Base-by-base conservation (phyloP, 106 monocot genomes). In the Allium fistulosum region DNA sequence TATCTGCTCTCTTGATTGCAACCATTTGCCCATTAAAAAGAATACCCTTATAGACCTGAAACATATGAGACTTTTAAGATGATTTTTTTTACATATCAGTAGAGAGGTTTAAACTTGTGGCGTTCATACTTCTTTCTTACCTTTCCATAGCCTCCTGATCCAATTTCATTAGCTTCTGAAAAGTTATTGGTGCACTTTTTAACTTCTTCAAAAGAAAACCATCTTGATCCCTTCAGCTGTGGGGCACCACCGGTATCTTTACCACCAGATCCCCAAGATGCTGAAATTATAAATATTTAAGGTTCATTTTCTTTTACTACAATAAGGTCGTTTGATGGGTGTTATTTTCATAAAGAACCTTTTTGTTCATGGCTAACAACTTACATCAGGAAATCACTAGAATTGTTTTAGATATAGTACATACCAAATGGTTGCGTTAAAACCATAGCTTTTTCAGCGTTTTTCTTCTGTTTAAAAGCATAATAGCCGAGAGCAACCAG, bases 101-200 rank as follows among this genome's bases (percentile, higher is more conserved):
- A 10, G 13, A 48, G 15, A 26, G 69, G 26, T 60, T 22, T 61
- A n/a, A 51, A 17, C 61, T 53, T 16, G 9, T 68, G 37, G 15
- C 14, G 1, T 37, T 37, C 37, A 37, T 37, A 37, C 5, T 37
- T 4, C 6, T 60, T 60, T 4, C 53, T 57, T 86, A 93, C 93
- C 76, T 82, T 93, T 53, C 93, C 93, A 78, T 84, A 93, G 45
- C 93, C 93, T 66, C 93, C 93, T 7, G 77, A 67, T 51, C 93
- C 93, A 28, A 93, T 86, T 69, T 82, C 89, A 71, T 86, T 86
- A 0, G 51, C 47, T 18, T 73, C 81, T 12, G 93, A 89, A 77
- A 93, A 93, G 48, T 82, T 84, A 53, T 85, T 77, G 22, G 93
- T 86, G 78, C 76, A 75, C 72, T 75, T 89, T 53, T 78, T 86